Evolutionary conservation across 2,329 filamentous ascomycete genomes (phyloP).

Genomic region (Nannizziopsis barbatae): DNA sequence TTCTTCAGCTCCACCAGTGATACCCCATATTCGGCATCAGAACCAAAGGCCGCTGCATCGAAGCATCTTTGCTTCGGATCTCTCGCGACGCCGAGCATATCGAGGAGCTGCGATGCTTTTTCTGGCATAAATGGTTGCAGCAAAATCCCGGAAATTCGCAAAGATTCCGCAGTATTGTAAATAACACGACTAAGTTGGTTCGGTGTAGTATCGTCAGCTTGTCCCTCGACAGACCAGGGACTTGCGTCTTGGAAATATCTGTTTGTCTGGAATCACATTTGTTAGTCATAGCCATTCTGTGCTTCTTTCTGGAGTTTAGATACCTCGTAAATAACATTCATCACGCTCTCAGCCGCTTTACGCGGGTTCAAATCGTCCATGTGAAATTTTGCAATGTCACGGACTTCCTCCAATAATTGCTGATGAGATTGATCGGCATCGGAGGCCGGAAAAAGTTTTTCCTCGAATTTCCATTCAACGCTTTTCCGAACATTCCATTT

Average conservation of each 20-base stretch:
- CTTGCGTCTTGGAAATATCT: slow-evolving; percentile 51
- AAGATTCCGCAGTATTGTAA: slow-evolving; percentile 60
- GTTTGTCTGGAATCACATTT: slow-evolving; percentile 45
- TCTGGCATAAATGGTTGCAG: slow-evolving; percentile 83
- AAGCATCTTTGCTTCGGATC: slow-evolving; percentile 48
- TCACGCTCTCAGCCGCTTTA: slow-evolving; percentile 54
- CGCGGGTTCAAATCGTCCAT: slow-evolving; percentile 57
- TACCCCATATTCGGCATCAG: slow-evolving; percentile 59
- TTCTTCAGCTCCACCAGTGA: slow-evolving; percentile 32
- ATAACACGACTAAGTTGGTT: slow-evolving; percentile 48
- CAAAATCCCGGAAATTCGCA: slow-evolving; percentile 71
- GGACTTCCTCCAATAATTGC: slow-evolving; percentile 32
- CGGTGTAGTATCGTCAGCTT: slow-evolving; percentile 23
- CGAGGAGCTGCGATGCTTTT: slow-evolving; percentile 61
- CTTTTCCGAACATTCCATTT: slow-evolving; percentile 56
- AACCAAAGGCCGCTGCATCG: slow-evolving; percentile 49
- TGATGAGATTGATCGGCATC: slow-evolving; percentile 29
- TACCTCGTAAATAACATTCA: slow-evolving; percentile 29
- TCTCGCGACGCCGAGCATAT: slow-evolving; percentile 59
- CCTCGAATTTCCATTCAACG: slow-evolving; percentile 35
- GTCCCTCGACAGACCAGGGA: slow-evolving; percentile 50
- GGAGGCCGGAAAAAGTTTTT: slow-evolving; percentile 22
- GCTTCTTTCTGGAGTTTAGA: neutral
- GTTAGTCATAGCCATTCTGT: slow-evolving; percentile 2
- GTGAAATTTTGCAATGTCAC: slow-evolving; percentile 36